Base-by-base conservation (phyloP, 495 filamentous ascomycete genomes). In the Letharia columbiana region DNA sequence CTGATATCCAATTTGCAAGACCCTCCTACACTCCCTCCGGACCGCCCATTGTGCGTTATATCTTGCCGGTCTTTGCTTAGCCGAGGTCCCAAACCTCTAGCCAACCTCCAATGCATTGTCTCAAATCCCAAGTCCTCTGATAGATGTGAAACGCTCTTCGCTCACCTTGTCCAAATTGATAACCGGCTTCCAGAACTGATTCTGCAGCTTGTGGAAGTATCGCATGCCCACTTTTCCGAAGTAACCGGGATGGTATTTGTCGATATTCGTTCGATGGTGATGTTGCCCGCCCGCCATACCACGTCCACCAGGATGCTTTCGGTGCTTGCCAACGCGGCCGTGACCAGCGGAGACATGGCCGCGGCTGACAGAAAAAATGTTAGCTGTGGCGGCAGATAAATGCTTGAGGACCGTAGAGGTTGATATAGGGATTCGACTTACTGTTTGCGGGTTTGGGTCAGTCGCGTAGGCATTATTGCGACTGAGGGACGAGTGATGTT, bases 191-290 rank as follows among this genome's bases (percentile, higher is more conserved):
- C 92, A 96, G 85, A 90, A 91, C 71, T 91, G 87, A 82, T 91
- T 91, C 72, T 85, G 81, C 75, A 86, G 84, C 82, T 90, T 91
- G 84, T 95, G 91, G 88, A 95, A 84, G 83, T 94, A 91, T 70
- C 92, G 82, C 92, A 96, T 96, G 83, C 91, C 91, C 68, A 96
- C 91, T 83, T 96, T 96, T 80, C 92, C 92, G 81, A 96, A 96
- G 88, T 95, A 96, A 88, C 90, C 91, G 28, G 89, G 89, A 80
- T 93, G 90, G 87, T 89, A 92, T 81, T 94, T 94, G 81, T 96
- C 91, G 72, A 96, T 81, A 82, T 96, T 96, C 73, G 91, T 96
- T 69, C 89, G 81, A 85, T 94, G 91, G 83, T 96, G 92, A 82
- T 96, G 92, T 81, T 89, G 86, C 83, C 91, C 92, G 91, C 91